Evolutionary conservation across 176 grass and related monocot genomes (phyloP).

Genomic region (Urochloa ruziziensis): DNA sequence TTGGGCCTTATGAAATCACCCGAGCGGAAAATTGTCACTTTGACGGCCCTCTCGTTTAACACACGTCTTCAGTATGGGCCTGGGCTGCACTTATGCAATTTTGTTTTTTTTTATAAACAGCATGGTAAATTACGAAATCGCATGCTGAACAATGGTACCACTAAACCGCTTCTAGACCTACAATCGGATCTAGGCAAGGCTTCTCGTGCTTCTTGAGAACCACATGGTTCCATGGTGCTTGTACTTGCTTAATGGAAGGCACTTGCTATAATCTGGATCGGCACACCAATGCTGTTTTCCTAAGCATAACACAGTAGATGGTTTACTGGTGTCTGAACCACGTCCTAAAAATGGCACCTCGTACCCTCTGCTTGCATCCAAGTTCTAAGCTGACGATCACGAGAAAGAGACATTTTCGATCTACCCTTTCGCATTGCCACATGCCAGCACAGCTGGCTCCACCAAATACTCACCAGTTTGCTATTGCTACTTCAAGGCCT

Average conservation of each 20-base stretch:
- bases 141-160: neutral
- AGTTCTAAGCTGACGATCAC: neutral
- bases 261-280: neutral
- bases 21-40: no score
- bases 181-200: no score
- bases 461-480: neutral
- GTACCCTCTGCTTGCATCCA: neutral
- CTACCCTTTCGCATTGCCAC: neutral
- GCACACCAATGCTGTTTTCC: neutral
- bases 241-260: neutral
- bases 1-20: no score
- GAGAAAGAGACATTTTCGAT: neutral
- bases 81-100: neutral
- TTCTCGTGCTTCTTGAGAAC: neutral
- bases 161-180: neutral
- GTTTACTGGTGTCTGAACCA: neutral
- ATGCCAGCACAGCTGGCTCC: neutral
- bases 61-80: neutral
- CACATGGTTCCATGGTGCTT: neutral
- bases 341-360: neutral
- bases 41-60: no score
- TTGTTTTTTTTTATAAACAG: no score
- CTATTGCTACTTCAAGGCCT: neutral
- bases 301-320: neutral
- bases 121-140: no score